A percentile compares a stretch with the other conserved stretches of the same genome.
phyloP scores from a whole-genome alignment of 2,329 filamentous ascomycete species.

The Alternaria postmessia region DNA sequence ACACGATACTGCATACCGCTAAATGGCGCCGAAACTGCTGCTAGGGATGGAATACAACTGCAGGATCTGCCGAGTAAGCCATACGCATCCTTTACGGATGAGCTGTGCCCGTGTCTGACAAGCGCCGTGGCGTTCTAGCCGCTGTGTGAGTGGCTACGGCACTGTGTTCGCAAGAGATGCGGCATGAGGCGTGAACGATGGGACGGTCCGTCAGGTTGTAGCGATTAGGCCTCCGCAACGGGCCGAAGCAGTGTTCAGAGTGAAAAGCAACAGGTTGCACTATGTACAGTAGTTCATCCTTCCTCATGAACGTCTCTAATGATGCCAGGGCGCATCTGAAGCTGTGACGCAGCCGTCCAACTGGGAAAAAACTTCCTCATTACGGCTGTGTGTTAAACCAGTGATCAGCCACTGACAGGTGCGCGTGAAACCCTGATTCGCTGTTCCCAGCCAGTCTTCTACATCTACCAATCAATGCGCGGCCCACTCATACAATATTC shows the following conservation, averaged over 20 bases:
- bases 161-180: not conserved
- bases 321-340: not conserved
- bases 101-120: conserved; percentile 15
- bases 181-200: not conserved
- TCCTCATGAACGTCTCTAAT: not conserved
- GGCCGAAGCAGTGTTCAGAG: not conserved
- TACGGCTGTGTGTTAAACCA: not conserved
- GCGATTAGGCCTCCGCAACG: not conserved
- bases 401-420: not conserved
- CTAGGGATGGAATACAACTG: conserved; percentile 15
- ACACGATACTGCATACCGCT: conserved; percentile 9
- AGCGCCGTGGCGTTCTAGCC: conserved; percentile 18
- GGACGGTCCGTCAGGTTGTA: conserved; percentile 5
- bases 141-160: conserved; percentile 1
- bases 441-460: not conserved
- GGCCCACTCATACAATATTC: not conserved
- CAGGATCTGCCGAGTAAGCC: conserved; percentile 9
- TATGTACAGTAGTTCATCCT: not conserved
- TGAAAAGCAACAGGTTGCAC: not conserved
- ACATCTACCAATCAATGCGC: not conserved
- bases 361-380: not conserved
- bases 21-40: not conserved
- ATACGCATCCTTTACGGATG: conserved; percentile 12
- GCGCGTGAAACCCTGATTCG: not conserved
- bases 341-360: not conserved